Base-by-base conservation (phyloP, 176 grass and related monocot species). In the Aegilops sharonensis region DNA sequence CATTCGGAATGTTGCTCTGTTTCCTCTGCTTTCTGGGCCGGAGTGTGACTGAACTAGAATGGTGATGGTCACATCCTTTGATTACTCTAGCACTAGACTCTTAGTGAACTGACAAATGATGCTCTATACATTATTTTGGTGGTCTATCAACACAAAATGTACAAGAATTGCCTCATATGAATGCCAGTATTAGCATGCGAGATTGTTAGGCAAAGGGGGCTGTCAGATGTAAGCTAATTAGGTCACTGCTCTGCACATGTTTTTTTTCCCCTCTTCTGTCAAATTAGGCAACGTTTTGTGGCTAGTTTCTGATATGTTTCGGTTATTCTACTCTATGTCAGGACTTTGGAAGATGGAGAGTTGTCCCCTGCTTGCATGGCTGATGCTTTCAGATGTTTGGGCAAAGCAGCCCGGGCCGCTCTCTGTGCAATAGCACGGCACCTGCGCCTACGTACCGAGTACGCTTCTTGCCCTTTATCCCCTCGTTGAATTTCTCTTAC, bases 331-430 rank as follows among this genome's bases (percentile, higher is more conserved):
- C 72, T 81, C n/a, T 42, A 61, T 78, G 10, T 70, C 69, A 92
- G 92, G 72, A 50, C 84, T 54, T 75, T 80, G 70, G 90, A 90
- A 68, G 94, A 94, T 87, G 94, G 92, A 80, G 90, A 97, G 17
- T 18, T 89, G 64, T 71, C 86, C 59, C 94, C 94, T 80, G 82
- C 94, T 77, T 97, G 94, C 79, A 90, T 92, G 94, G 60, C 67
- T 36, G 94, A 97, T 84, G 88, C 88, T 82, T 97, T 94, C 50
- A 94, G 83, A 84, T 88, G 82, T 78, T 72, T 97, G 81, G 94
- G 92, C 70, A 90, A 92, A 78, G 80, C 88, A 80, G 90, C 94
- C 61, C 94, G 90, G 25, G 88, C 75, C 80, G 83, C 90, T 15
- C 90, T 97, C 27, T 87, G 42, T 79, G 94, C 94, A 42, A 90